Conservation (phyloP, 2,329 filamentous ascomycete species). For the Aspergillus cejpii region DNA sequence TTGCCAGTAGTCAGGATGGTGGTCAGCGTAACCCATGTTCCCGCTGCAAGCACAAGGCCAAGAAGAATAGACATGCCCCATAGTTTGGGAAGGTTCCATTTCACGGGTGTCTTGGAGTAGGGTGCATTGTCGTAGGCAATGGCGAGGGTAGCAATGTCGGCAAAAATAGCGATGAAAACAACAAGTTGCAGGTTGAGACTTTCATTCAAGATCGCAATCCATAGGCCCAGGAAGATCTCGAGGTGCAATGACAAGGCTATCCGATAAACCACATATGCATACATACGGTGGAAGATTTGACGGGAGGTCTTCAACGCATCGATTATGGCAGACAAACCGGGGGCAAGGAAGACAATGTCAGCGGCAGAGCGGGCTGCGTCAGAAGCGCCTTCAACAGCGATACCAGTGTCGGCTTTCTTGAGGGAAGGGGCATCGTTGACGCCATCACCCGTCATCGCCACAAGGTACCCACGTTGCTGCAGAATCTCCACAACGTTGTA, state of each 20-base stretch:
- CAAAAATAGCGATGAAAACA: constrained; percentile 92
- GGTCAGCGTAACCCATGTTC: constrained; percentile 83
- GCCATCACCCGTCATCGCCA: constrained; percentile 94
- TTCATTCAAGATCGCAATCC: constrained; percentile 82
- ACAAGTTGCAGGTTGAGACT: constrained; percentile 79
- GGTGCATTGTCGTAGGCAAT: constrained; percentile 92
- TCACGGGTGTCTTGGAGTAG: constrained; percentile 77
- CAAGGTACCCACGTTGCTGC: constrained; percentile 85
- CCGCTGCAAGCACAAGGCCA: constrained; percentile 70
- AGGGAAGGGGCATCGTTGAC: constrained; percentile 89
- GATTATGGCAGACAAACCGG: constrained; percentile 85
- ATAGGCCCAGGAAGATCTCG: constrained; percentile 84
- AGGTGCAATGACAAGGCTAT: constrained; percentile 86
- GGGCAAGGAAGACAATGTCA: constrained; percentile 89
- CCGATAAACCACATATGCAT: constrained; percentile 91
- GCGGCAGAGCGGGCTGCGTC: constrained; percentile 86
- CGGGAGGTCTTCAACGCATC: constrained; percentile 87
- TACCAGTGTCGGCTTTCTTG: constrained; percentile 94
- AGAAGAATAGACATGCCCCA: constrained; percentile 89
- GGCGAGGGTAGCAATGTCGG: constrained; percentile 82
- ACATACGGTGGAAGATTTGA: constrained; percentile 96
- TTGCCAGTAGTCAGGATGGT: constrained; percentile 66
- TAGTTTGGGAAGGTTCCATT: constrained; percentile 91
- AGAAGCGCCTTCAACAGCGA: constrained; percentile 86
- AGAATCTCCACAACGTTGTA: constrained; percentile 91